Evolutionary conservation across 768 basidiomycete species (phyloP), one percentile per base, ranked within the genome.

Genomic region (Leucogyrophana mollusca): DNA sequence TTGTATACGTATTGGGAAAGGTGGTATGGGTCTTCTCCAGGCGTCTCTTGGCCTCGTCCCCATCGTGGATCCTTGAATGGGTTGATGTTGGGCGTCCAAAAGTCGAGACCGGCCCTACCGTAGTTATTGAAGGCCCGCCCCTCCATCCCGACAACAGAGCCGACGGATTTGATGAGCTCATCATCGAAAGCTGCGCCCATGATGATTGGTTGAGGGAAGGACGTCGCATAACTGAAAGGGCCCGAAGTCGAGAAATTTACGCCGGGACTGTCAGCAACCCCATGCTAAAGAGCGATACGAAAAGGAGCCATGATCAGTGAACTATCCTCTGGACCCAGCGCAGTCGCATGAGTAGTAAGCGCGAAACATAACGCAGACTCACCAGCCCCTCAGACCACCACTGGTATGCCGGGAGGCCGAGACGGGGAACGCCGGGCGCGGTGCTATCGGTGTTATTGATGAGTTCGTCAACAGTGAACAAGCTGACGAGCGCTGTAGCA

Each of bases 341-440:
- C n/a, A n/a, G n/a, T n/a, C n/a, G n/a, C n/a, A n/a, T n/a, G n/a
- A n/a, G n/a, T n/a, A n/a, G n/a, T n/a, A n/a, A n/a, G n/a, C n/a
- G n/a, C n/a, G n/a, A n/a, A n/a, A n/a, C n/a, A n/a, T n/a, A n/a
- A n/a, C n/a, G n/a, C 10, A 23, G 22, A 57, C 70, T 45, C 53
- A 80, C 80, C 55, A 82, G 55, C 2, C 72, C 79, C 64, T 82
- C 79, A 18, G 74, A 76, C 79, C 80, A 82, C 79, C 79, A 81
- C 38, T 79, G 67, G 43, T 83, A 83, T 14, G 73, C 56, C 9
- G 79, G 78, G 20, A 83, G 60, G n/a, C 78, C 79, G 3, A 80
- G 67, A 9, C 79, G 73, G 43, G 78, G 61, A 17, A 80, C 78
- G 22, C 78, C 80, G 5, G 75, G 72, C 4, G 78, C 70, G 1